Conservation (phyloP, 2,329 filamentous ascomycete species). For the Bimuria novae-zelandiae region DNA sequence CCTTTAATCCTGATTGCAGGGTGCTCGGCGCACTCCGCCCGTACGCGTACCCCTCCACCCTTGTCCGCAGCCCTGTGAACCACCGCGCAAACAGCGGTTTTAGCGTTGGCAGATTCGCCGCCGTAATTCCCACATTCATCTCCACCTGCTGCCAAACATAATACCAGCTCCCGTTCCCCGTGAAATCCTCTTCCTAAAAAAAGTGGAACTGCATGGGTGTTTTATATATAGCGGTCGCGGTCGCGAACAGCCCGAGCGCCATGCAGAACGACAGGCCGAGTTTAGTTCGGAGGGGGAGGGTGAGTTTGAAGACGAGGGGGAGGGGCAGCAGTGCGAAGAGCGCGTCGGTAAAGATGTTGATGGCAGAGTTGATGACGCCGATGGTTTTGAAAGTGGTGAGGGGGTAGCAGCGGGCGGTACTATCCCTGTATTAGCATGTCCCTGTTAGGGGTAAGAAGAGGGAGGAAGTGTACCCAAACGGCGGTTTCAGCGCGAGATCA, state of each 20-base stretch:
- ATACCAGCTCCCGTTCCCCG: constrained; percentile 28
- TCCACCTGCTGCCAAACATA: constrained; percentile 39
- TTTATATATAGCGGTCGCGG: constrained; percentile 28
- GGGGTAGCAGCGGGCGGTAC: constrained; percentile 30
- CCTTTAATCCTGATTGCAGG: constrained; percentile 17
- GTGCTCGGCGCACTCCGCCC: too few relatives aligned
- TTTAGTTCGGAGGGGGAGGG: constrained; percentile 49
- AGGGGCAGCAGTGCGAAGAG: constrained; percentile 50
- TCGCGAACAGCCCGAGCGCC: constrained; percentile 43
- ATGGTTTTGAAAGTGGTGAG: constrained; percentile 52
- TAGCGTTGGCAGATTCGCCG: constrained; percentile 35
- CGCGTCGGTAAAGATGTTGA: constrained; percentile 48
- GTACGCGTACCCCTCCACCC: constrained; percentile 20
- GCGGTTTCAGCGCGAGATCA: constrained; percentile 39
- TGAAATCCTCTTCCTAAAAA: constrained; percentile 34
- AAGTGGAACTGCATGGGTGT: constrained; percentile 36
- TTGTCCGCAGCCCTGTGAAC: constrained; percentile 28
- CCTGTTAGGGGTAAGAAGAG: background rate
- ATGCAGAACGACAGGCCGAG: constrained; percentile 42
- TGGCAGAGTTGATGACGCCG: constrained; percentile 52
- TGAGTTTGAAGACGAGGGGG: constrained; percentile 49
- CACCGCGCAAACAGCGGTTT: constrained; percentile 33
- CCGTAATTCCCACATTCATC: constrained; percentile 38
- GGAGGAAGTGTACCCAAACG: constrained; percentile 14
- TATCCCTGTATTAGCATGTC: constrained; percentile 4